Conservation (phyloP, 768 basidiomycete genomes). For the Pulveroboletus sp. region DNA sequence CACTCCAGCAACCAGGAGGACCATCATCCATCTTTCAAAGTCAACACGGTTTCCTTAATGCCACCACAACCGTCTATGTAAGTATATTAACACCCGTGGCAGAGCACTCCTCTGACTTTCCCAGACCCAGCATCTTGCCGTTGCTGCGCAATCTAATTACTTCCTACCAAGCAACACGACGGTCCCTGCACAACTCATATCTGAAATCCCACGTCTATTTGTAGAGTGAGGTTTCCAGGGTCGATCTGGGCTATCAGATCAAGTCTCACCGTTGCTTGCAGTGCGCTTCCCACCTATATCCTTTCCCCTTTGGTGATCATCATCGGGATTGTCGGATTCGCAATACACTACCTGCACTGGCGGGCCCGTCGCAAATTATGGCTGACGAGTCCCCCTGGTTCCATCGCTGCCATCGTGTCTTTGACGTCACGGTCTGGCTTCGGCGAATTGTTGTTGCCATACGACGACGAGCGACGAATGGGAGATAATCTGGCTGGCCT, state of each 20-base stretch:
- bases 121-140: constrained; percentile 57
- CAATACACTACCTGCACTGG: constrained; percentile 47
- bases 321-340: constrained; percentile 46
- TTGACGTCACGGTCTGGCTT: constrained; percentile 62
- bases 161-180: constrained; percentile 44
- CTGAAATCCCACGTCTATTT: constrained; percentile 47
- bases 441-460: constrained; percentile 58
- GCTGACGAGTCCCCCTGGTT: constrained; percentile 56
- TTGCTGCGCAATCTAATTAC: constrained; percentile 58
- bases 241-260: not conserved
- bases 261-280: constrained; percentile 22
- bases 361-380: constrained; percentile 46
- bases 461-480: constrained; percentile 47
- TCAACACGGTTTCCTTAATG: constrained; percentile 49
- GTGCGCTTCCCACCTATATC: constrained; percentile 49
- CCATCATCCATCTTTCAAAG: constrained; percentile 45
- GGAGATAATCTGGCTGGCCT: constrained; percentile 49
- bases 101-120: not conserved
- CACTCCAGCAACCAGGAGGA: constrained; percentile 41
- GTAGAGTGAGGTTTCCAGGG: constrained; percentile 47
- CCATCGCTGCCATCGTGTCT: constrained; percentile 54
- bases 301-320: constrained; percentile 49
- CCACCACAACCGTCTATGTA: constrained; percentile 41
- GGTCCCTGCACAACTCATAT: constrained; percentile 38
- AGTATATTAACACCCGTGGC: constrained; percentile 4